Base-by-base conservation (phyloP, 2,329 filamentous ascomycete species). In the Beauveria scarabaeidicola region DNA sequence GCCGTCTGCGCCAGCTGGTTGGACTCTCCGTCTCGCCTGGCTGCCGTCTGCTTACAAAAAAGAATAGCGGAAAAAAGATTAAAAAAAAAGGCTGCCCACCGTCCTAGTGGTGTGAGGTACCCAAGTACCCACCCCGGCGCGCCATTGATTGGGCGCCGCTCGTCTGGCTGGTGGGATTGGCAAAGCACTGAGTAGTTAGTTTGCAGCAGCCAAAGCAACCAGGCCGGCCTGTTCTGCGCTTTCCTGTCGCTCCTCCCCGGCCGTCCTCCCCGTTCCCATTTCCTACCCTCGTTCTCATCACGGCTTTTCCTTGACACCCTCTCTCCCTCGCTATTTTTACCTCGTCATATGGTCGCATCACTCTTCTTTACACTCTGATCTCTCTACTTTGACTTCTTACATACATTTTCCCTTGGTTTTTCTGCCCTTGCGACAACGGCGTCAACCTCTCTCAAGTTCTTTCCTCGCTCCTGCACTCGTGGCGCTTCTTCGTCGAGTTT, bases 201-300 rank as follows among this genome's bases (percentile, higher is more conserved):
- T 48, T 25, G 41, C 43, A 58, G 36, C 36, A 58, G 46, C 46
- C 23, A 44, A 44, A 52, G 38, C 38, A 21, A 36, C 47, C 48
- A 44, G 48, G 25, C 47, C 47, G 48, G 56, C 56, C 29, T 58
- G 47, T 41, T 52, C 56, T 52, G 47, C 29, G 47, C 36, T 50
- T 57, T 52, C 48, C 59, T 57, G 59, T 61, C 59, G 47, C 47
- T 61, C 59, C 59, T 61, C 59, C 59, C 53, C 54, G 52, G 44
- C 47, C 59, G 59, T 61, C 59, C 53, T 61, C 59, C 59, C 59
- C 52, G 25, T 61, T 58, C 27, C 59, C 53, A 58, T 61, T 61
- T 53, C 59, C 54, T 61, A 53, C 52, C 41, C 47, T 58, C 59
- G 41, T 46, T 54, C 48, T 61, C 54, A 52, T 48, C 47, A 47